A percentile compares a stretch with the other conserved stretches of the same genome.
Evolutionary conservation across 164 flowering plant species (phyloP).

Genomic region (Annona squamosa): DNA sequence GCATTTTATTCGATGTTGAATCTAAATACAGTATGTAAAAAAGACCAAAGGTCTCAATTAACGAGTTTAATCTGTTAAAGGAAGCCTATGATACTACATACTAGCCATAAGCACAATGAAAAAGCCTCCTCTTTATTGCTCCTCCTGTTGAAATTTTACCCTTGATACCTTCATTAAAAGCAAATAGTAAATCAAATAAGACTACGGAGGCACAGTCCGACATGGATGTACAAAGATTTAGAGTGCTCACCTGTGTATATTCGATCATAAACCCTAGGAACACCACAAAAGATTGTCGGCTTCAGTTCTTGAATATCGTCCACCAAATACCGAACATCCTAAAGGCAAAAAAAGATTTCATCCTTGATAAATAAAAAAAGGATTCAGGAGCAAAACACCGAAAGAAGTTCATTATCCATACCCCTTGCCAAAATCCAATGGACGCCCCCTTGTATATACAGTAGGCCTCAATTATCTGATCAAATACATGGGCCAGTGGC

Average conservation of each 20-base stretch:
- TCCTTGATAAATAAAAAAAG: not conserved
- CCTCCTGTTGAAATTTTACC: conserved; percentile 72
- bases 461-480: conserved; percentile 75
- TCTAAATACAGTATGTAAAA: not conserved
- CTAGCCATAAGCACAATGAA: conserved; percentile 80
- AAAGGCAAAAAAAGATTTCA: conserved; percentile 2
- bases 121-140: conserved; percentile 48
- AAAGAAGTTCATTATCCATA: conserved; percentile 24
- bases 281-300: conserved; percentile 85
- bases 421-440: conserved; percentile 91
- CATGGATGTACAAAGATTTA: not conserved
- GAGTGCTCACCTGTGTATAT: conserved; percentile 55
- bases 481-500: conserved; percentile 91
- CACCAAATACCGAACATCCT: conserved; percentile 80
- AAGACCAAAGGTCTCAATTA: not conserved
- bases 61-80: not conserved
- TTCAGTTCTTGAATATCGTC: conserved; percentile 74
- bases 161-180: conserved; percentile 41
- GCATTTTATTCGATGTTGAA: not conserved
- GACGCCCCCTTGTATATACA: conserved; percentile 72
- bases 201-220: not conserved
- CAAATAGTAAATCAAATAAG: not conserved
- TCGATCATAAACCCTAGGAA: conserved; percentile 93
- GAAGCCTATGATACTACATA: conserved; percentile 27
- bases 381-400: conserved; percentile 3